A percentile compares a stretch with the other conserved stretches of the same genome.
Conservation (phyloP, 179 eudicot genomes). For the Silene noctiflora region DNA sequence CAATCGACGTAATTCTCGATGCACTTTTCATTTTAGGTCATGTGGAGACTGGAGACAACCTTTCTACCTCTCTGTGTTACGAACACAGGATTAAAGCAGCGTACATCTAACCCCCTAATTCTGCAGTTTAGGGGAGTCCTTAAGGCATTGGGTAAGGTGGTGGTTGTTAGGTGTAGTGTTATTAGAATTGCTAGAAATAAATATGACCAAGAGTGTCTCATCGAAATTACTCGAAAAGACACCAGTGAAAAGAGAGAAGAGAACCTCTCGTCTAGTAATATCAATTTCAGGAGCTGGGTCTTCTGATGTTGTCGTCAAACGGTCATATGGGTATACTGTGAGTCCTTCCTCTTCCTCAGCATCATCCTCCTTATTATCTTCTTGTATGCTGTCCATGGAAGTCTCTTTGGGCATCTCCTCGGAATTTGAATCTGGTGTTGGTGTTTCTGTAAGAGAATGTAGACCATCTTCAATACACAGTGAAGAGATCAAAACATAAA, state of each 20-base stretch:
- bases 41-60: too few species aligned
- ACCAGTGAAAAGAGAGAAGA: background rate
- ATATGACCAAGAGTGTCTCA: background rate
- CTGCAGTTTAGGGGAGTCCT: too few species aligned
- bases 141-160: too few species aligned
- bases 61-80: too few species aligned
- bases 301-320: conserved; percentile 57
- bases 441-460: conserved; percentile 40
- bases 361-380: conserved; percentile 75
- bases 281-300: conserved; percentile 84
- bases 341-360: conserved; percentile 91
- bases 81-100: too few species aligned
- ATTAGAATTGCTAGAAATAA: background rate
- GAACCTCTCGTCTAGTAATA: conserved; percentile 90
- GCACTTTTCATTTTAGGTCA: too few species aligned
- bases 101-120: too few species aligned
- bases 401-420: conserved; percentile 49
- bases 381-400: conserved; percentile 61
- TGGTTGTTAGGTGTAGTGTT: background rate
- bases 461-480: conserved; percentile 42
- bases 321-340: conserved; percentile 69
- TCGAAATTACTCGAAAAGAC: background rate
- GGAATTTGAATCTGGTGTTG: conserved; percentile 34
- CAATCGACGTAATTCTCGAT: too few species aligned
- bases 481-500: conserved; percentile 11